phyloP scores from a whole-genome alignment of 371 early-diverging fungal genomes.

The Mucor circinelloides region DNA sequence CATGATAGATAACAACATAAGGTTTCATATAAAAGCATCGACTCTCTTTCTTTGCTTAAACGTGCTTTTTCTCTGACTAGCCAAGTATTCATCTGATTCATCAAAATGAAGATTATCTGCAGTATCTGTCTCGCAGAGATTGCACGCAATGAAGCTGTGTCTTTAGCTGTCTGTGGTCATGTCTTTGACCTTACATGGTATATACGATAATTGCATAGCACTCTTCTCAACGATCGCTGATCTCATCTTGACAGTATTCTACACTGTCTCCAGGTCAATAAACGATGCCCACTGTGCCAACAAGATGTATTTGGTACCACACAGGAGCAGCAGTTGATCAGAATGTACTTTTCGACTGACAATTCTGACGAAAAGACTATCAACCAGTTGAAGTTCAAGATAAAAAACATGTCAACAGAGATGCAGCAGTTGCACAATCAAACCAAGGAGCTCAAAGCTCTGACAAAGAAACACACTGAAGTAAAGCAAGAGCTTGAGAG shows the following conservation, averaged over 20 bases:
- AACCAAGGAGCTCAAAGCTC: neutral
- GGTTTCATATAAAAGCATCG: neutral
- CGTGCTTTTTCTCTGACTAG: too few relatives aligned
- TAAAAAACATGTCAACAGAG: neutral
- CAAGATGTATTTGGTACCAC: neutral
- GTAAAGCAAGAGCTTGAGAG: neutral
- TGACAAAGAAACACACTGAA: neutral
- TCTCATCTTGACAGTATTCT: neutral
- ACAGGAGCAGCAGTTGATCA: neutral
- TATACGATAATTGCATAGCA: neutral
- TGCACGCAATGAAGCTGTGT: neutral
- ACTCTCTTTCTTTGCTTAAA: too few relatives aligned
- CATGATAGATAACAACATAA: too few relatives aligned
- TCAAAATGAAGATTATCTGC: neutral
- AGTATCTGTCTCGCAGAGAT: neutral
- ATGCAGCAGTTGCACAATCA: neutral
- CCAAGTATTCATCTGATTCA: too few relatives aligned
- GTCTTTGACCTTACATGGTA: neutral
- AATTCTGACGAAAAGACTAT: neutral
- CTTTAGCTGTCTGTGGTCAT: neutral
- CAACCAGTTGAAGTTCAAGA: neutral
- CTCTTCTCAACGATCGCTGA: neutral
- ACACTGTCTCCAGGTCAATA: neutral
- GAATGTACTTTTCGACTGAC: neutral
- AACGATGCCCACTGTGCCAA: neutral